A percentile compares a stretch with the other conserved stretches of the same genome.
Conservation (phyloP, 176 grass and related monocot species). For the barley (Hordeum vulgare) region DNA sequence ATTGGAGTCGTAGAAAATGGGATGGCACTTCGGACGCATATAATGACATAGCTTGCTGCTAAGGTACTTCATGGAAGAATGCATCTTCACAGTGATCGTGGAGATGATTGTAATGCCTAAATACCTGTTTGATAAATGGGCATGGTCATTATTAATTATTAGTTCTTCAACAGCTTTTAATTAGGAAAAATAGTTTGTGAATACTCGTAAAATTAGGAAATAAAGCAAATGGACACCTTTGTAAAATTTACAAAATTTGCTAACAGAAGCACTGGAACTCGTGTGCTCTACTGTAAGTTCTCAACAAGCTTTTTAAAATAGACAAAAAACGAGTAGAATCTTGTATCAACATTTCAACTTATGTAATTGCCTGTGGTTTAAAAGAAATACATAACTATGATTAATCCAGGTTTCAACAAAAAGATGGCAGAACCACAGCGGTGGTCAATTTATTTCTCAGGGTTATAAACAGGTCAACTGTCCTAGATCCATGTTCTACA, state of each 20-base stretch:
- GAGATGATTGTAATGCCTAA: constrained; percentile 47
- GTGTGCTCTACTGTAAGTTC: neutral
- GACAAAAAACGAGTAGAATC: neutral
- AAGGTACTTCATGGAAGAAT: constrained; percentile 39
- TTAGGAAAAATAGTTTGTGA: constrained; percentile 5
- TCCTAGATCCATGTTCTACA: neutral
- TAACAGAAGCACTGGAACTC: too few species aligned
- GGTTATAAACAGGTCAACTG: neutral
- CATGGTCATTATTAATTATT: constrained; percentile 28
- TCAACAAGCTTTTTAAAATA: neutral
- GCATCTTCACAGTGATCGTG: constrained; percentile 52
- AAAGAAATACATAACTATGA: neutral
- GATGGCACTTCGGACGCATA: constrained; percentile 79
- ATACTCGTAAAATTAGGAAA: neutral
- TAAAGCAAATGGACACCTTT: neutral
- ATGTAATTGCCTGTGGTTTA: neutral
- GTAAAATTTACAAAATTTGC: neutral
- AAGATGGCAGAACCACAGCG: neutral
- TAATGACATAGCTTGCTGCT: constrained; percentile 48
- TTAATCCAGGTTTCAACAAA: neutral
- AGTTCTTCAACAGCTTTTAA: neutral
- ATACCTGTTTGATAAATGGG: constrained; percentile 60
- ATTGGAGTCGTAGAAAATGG: constrained; percentile 75
- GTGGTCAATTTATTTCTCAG: neutral
- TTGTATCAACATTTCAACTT: neutral